Evolutionary conservation across 2,329 filamentous ascomycete species (phyloP).

Genomic region (Coniella vitis): DNA sequence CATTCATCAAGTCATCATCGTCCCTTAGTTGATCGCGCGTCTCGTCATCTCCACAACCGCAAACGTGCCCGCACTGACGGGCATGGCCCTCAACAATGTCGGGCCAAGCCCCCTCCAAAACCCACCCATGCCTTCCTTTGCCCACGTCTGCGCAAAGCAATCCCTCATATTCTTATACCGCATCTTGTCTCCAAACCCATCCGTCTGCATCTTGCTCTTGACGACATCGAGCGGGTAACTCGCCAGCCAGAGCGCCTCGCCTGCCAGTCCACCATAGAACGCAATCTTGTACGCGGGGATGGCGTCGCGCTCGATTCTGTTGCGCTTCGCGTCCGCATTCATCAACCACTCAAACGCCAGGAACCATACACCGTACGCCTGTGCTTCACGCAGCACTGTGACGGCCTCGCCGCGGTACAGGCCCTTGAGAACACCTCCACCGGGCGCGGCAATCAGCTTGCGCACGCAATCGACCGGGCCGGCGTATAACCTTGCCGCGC

Average conservation of each 20-base stretch:
- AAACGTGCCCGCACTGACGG: slow-evolving; percentile 96
- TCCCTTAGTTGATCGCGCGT: slow-evolving; percentile 42
- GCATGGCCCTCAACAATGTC: slow-evolving; percentile 90
- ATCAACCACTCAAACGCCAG: slow-evolving; percentile 92
- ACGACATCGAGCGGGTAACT: slow-evolving; percentile 96
- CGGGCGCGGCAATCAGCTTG: slow-evolving; percentile 61
- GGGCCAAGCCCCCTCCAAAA: slow-evolving; percentile 96
- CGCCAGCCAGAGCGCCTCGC: slow-evolving; percentile 85
- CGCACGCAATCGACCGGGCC: slow-evolving; percentile 87
- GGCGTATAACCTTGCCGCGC: slow-evolving; percentile 61
- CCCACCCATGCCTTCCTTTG: slow-evolving; percentile 66
- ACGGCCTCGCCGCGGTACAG: slow-evolving; percentile 85
- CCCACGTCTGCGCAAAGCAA: slow-evolving; percentile 79
- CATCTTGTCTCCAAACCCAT: slow-evolving; percentile 70
- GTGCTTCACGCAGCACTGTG: slow-evolving; percentile 80
- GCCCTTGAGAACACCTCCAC: slow-evolving; percentile 60
- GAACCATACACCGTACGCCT: slow-evolving; percentile 96
- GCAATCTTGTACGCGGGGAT: slow-evolving; percentile 83
- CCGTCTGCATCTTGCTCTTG: slow-evolving; percentile 99
- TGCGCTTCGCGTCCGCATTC: slow-evolving; percentile 78
- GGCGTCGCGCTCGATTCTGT: slow-evolving; percentile 66
- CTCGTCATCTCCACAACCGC: slow-evolving; percentile 68
- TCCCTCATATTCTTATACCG: slow-evolving; percentile 78
- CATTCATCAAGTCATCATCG: neutral
- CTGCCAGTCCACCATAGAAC: slow-evolving; percentile 84